Evolutionary conservation across 23 red algal genomes (phyloP).

Genomic region (Gracilariopsis chorda): DNA sequence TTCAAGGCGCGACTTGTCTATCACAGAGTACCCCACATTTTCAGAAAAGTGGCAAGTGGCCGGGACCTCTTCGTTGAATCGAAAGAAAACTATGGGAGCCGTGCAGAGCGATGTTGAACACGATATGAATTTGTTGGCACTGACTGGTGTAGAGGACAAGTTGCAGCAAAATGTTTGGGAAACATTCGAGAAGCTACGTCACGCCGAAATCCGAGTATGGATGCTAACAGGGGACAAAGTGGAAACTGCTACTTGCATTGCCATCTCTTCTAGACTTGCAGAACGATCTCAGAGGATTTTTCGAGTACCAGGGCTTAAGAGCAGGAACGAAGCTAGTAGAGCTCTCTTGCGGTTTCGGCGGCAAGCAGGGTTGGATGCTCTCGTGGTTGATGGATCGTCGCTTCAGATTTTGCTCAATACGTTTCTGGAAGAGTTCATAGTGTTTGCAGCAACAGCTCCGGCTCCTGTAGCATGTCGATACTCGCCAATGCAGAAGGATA

Average conservation of each 20-base stretch:
- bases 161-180: constrained; percentile 61
- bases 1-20: too few species aligned
- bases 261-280: constrained; percentile 52
- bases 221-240: constrained; percentile 85
- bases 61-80: neutral
- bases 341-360: too few species aligned
- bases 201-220: constrained; percentile 75
- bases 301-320: constrained; percentile 50
- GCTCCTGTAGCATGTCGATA: constrained; percentile 67
- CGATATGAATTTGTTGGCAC: too few species aligned
- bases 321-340: constrained; percentile 15
- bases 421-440: constrained; percentile 55
- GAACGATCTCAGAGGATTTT: constrained; percentile 47
- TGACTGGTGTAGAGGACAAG: too few species aligned
- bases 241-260: too few species aligned
- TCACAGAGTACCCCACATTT: too few species aligned
- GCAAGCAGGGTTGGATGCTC: too few species aligned
- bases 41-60: constrained; percentile 18
- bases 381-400: too few species aligned
- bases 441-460: constrained; percentile 10
- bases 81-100: constrained; percentile 38
- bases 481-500: constrained; percentile 64
- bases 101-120: too few species aligned
- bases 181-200: constrained; percentile 63
- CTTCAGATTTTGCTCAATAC: too few species aligned